phyloP scores from a whole-genome alignment of 1,284 basidiomycete species.

The Mycena citricolor region DNA sequence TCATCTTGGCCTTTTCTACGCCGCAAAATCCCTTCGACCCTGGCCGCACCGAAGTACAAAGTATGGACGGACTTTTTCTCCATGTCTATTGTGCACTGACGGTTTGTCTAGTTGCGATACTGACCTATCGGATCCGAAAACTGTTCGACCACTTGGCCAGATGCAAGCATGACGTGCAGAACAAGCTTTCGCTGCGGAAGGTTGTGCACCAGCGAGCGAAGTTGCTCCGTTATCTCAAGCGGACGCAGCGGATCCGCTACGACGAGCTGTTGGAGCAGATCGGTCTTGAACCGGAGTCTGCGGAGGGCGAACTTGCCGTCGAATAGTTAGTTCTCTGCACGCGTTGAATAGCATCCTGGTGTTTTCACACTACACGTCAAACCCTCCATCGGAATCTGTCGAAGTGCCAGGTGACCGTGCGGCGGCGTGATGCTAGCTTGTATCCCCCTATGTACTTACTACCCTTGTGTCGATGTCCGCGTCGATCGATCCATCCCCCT shows the following conservation, averaged over 20 bases:
- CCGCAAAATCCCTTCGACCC: slow-evolving; percentile 71
- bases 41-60: slow-evolving; percentile 86
- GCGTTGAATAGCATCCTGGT: slow-evolving; percentile 29
- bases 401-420: too few relatives aligned
- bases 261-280: slow-evolving; percentile 71
- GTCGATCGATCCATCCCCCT: too few relatives aligned
- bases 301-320: slow-evolving; percentile 87
- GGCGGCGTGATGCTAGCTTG: too few relatives aligned
- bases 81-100: slow-evolving; percentile 1
- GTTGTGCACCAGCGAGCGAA: slow-evolving; percentile 85
- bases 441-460: too few relatives aligned
- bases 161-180: slow-evolving; percentile 78
- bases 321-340: slow-evolving; percentile 1
- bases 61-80: slow-evolving; percentile 45
- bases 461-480: too few relatives aligned
- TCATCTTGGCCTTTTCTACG: slow-evolving; percentile 78
- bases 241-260: slow-evolving; percentile 69
- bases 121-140: slow-evolving; percentile 86
- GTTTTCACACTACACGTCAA: too few relatives aligned
- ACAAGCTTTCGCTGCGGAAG: slow-evolving; percentile 69
- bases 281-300: slow-evolving; percentile 75
- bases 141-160: slow-evolving; percentile 72
- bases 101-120: slow-evolving; percentile 66
- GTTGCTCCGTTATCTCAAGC: slow-evolving; percentile 80
- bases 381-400: too few relatives aligned